Evolutionary conservation across 495 filamentous ascomycete genomes (phyloP).

Genomic region (Penicillium malachiteum): DNA sequence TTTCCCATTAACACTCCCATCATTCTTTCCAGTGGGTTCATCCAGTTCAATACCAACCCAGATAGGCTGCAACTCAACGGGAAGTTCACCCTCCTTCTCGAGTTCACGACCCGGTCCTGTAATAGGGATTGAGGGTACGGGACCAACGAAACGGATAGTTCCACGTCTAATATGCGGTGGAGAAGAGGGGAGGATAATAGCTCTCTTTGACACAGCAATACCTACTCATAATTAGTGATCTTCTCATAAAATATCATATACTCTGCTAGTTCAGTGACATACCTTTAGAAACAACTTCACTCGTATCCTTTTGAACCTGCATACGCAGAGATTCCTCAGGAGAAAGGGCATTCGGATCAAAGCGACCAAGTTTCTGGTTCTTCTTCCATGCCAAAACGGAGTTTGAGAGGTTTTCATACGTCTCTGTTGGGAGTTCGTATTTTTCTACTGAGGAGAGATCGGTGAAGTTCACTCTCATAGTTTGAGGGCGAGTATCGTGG

Average conservation of each 20-base stretch:
- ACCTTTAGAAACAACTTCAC: constrained; percentile 59
- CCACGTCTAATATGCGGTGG: constrained; percentile 70
- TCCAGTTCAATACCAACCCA: constrained; percentile 88
- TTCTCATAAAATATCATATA: too few relatives aligned
- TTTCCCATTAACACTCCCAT: constrained; percentile 75
- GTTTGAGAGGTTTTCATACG: constrained; percentile 80
- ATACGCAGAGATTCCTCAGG: constrained; percentile 58
- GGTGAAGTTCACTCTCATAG: constrained; percentile 70
- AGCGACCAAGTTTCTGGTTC: constrained; percentile 85
- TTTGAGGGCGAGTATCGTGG: constrained; percentile 70
- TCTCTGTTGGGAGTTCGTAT: constrained; percentile 74
- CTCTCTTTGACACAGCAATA: constrained; percentile 35
- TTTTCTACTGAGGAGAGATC: constrained; percentile 80
- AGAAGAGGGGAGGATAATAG: constrained; percentile 44
- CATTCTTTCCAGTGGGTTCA: constrained; percentile 87
- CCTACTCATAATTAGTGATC: constrained; percentile 16
- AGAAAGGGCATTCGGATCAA: constrained; percentile 79
- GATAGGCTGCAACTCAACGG: constrained; percentile 50
- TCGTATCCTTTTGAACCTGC: constrained; percentile 62
- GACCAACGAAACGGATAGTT: constrained; percentile 78
- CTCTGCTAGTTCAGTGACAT: constrained; percentile 32
- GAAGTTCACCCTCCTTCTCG: constrained; percentile 18
- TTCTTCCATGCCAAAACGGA: constrained; percentile 94
- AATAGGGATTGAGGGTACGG: constrained; percentile 76
- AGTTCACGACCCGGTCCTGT: constrained; percentile 32